Evolutionary conservation across 2,329 filamentous ascomycete species (phyloP).

Genomic region (Geosmithia putterillii): DNA sequence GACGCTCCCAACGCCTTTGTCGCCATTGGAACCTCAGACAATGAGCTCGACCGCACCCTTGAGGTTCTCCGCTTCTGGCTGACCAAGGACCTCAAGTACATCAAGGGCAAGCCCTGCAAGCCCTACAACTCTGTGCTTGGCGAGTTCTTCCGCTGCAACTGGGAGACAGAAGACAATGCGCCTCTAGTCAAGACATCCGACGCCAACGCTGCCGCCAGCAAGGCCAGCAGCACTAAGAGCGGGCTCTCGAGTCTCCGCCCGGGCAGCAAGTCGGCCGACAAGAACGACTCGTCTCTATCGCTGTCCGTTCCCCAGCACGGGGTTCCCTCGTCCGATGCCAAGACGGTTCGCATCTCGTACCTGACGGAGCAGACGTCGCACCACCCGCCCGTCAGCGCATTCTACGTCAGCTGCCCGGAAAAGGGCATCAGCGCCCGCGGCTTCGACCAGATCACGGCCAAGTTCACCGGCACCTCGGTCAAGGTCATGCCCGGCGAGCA

Average conservation of each 20-base stretch:
- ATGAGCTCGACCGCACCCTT: constrained; percentile 85
- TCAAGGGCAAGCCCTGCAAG: constrained; percentile 97
- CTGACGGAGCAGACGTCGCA: constrained; percentile 97
- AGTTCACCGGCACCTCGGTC: constrained; percentile 92
- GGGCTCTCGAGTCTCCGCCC: constrained; percentile 16
- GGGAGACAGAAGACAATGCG: constrained; percentile 76
- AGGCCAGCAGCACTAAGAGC: constrained; percentile 1
- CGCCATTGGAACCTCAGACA: constrained; percentile 76
- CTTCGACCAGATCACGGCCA: constrained; percentile 92
- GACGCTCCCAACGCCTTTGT: constrained; percentile 87
- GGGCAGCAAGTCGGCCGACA: constrained; percentile 27
- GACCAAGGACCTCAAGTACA: constrained; percentile 97
- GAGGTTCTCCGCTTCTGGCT: constrained; percentile 96
- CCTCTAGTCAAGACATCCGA: constrained; percentile 47
- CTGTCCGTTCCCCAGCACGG: constrained; percentile 37
- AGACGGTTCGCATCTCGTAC: constrained; percentile 72
- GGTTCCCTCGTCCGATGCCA: constrained; percentile 27
- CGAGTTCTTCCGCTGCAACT: constrained; percentile 97
- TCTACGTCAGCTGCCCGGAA: constrained; percentile 84
- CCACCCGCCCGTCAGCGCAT: constrained; percentile 93
- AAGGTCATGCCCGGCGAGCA: constrained; percentile 85
- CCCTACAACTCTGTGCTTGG: constrained; percentile 95
- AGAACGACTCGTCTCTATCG: constrained; percentile 33
- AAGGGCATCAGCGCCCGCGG: constrained; percentile 79
- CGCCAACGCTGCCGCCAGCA: constrained; percentile 15